These are phyloP conservation scores for Dipteronia sinensis DNA, from an alignment of 345 rosid genomes.

Conservation along the genomic window DNA sequence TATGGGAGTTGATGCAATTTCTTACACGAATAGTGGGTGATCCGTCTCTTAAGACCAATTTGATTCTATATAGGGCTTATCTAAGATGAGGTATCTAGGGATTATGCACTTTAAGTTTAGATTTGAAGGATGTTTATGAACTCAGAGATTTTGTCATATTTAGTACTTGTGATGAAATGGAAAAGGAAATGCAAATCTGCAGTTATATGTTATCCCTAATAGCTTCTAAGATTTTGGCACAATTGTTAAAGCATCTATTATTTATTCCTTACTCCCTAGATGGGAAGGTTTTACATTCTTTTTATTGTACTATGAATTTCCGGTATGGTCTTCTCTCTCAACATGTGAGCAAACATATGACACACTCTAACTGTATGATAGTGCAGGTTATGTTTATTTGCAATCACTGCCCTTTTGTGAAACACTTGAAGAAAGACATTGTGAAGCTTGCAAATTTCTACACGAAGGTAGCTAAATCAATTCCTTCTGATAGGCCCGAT, in stretches of 20 bases:
- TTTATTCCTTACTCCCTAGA: background rate
- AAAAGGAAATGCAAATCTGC: background rate
- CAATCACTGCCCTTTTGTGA: conserved; percentile 96
- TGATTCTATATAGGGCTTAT: too few species aligned
- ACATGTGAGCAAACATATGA: background rate
- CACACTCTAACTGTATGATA: conserved; percentile 10
- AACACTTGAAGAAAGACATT: conserved; percentile 78
- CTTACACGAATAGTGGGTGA: too few species aligned
- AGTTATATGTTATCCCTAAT: background rate
- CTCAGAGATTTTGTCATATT: background rate
- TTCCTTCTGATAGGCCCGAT: background rate
- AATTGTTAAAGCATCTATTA: background rate
- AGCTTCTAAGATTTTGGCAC: background rate
- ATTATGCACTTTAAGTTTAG: background rate
- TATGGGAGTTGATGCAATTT: too few species aligned
- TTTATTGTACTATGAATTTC: background rate
- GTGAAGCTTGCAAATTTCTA: conserved; percentile 80
- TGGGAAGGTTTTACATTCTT: background rate
- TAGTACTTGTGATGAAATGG: background rate
- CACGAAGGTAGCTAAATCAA: conserved; percentile 52
- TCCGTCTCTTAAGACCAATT: too few species aligned
- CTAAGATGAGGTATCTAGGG: too few species aligned
- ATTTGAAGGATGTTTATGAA: background rate
- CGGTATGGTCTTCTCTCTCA: background rate
- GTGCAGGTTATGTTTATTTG: conserved; percentile 85